A percentile compares a stretch with the other conserved stretches of the same genome.
These are phyloP conservation scores for Fomitopsis serialis DNA, from an alignment of 768 basidiomycete species.

Conservation along the genomic window DNA sequence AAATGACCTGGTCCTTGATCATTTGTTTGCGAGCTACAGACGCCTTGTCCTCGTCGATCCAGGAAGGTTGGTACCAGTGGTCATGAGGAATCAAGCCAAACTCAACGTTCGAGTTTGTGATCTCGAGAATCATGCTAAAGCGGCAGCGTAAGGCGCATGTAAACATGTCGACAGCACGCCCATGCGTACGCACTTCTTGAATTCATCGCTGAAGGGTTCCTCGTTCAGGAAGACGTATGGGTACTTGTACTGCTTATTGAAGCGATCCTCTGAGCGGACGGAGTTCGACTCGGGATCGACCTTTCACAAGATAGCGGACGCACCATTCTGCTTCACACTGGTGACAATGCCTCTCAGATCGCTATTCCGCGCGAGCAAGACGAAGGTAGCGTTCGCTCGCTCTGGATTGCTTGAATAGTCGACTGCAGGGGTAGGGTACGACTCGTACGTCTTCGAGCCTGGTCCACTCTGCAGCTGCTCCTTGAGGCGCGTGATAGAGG, in stretches of 20 bases:
- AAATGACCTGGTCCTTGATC: conserved; percentile 53
- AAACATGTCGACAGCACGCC: background rate
- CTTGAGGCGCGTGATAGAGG: conserved; percentile 37
- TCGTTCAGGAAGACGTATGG: conserved; percentile 88
- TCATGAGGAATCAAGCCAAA: conserved; percentile 77
- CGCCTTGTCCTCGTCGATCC: conserved; percentile 56
- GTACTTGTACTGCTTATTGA: conserved; percentile 61
- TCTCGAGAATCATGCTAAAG: conserved; percentile 46
- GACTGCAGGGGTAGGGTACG: conserved; percentile 14
- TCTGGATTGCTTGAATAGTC: conserved; percentile 20
- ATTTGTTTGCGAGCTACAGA: conserved; percentile 43
- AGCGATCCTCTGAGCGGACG: conserved; percentile 35
- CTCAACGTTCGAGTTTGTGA: conserved; percentile 60
- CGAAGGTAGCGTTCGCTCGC: conserved; percentile 53
- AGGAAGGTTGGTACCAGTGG: conserved; percentile 79
- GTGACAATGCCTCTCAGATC: conserved; percentile 38
- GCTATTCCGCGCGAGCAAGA: conserved; percentile 43
- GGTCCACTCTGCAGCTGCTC: conserved; percentile 8
- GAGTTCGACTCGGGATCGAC: background rate
- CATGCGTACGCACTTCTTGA: conserved; percentile 47
- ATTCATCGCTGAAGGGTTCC: conserved; percentile 66
- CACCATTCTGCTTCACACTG: conserved; percentile 49
- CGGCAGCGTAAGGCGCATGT: conserved; percentile 22
- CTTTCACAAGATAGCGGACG: background rate
- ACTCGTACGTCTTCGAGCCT: background rate